A percentile compares a stretch with the other conserved stretches of the same genome.
Conservation (phyloP, 495 filamentous ascomycete species). For the Aspergillus steynii region DNA sequence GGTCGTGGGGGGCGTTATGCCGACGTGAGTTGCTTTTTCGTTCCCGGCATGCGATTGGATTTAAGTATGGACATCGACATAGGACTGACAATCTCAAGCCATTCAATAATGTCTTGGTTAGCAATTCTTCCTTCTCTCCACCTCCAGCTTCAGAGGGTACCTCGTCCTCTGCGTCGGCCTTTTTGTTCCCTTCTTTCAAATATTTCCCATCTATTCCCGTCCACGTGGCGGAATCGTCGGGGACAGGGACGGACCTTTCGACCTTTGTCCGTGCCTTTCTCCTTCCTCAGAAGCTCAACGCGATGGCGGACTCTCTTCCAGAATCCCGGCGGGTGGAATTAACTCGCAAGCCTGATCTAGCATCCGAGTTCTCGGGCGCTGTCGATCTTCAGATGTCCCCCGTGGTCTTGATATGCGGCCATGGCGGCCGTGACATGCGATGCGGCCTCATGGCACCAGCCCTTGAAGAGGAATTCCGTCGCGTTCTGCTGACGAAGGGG, state of each 20-base stretch:
- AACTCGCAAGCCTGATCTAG: slow-evolving; percentile 31
- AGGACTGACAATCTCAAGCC: slow-evolving; percentile 53
- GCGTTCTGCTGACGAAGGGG: slow-evolving; percentile 40
- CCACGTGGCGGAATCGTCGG: slow-evolving; percentile 11
- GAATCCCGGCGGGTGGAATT: slow-evolving; percentile 29
- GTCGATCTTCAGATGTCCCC: slow-evolving; percentile 63
- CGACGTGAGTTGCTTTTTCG: slow-evolving; percentile 58
- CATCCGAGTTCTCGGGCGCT: slow-evolving; percentile 37
- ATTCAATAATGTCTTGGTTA: slow-evolving; percentile 72
- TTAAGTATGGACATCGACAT: background rate
- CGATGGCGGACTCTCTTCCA: slow-evolving; percentile 54
- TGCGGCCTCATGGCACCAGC: slow-evolving; percentile 80
- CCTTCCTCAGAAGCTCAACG: slow-evolving; percentile 59
- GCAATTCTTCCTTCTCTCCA: slow-evolving; percentile 65
- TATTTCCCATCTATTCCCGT: slow-evolving; percentile 69
- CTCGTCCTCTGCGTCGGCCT: slow-evolving; percentile 57
- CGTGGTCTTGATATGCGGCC: slow-evolving; percentile 80
- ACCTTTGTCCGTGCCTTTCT: slow-evolving; percentile 43
- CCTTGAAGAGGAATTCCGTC: slow-evolving; percentile 66
- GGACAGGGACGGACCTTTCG: slow-evolving; percentile 23
- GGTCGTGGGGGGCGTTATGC: slow-evolving; percentile 65
- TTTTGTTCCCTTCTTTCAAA: slow-evolving; percentile 77
- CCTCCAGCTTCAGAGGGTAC: slow-evolving; percentile 37
- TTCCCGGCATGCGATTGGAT: slow-evolving; percentile 3
- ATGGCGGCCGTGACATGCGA: slow-evolving; percentile 73